phyloP scores from a whole-genome alignment of 768 basidiomycete species.

The Mycena rosella region DNA sequence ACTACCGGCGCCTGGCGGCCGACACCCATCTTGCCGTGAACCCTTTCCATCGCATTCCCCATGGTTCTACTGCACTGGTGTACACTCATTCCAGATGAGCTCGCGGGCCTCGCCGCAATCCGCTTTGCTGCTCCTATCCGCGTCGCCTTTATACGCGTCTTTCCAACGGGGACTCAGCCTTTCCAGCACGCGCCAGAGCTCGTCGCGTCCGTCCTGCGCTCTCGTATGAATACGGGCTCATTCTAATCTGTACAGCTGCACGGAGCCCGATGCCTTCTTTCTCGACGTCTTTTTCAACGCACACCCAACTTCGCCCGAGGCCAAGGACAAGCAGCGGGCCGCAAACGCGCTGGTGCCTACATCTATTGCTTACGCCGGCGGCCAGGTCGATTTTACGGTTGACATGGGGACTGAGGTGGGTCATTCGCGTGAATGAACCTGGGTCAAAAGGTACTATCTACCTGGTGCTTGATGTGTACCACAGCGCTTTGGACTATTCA shows the following conservation, averaged over 20 bases:
- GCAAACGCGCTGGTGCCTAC: constrained; percentile 82
- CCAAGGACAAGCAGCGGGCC: constrained; percentile 71
- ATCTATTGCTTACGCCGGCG: constrained; percentile 77
- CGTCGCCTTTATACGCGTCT: constrained; percentile 76
- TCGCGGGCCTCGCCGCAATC: constrained; percentile 72
- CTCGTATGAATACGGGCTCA: constrained; percentile 27
- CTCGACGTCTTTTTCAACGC: constrained; percentile 84
- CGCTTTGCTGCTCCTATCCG: constrained; percentile 78
- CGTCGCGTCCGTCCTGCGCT: constrained; percentile 63
- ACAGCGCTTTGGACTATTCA: too few relatives aligned
- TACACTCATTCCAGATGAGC: constrained; percentile 66
- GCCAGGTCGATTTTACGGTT: constrained; percentile 72
- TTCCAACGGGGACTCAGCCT: constrained; percentile 73
- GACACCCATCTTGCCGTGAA: too few relatives aligned
- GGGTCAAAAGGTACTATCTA: too few relatives aligned
- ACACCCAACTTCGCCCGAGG: constrained; percentile 59
- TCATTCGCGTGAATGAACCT: too few relatives aligned
- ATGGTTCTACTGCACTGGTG: constrained; percentile 79
- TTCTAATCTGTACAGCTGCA: constrained; percentile 58
- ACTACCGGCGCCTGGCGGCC: too few relatives aligned
- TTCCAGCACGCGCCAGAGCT: constrained; percentile 72
- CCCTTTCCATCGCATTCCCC: not conserved
- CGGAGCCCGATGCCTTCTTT: constrained; percentile 81
- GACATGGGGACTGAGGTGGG: constrained; percentile 79
- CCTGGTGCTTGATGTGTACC: too few relatives aligned